phyloP scores from a whole-genome alignment of 148 eudicot genomes.

The Vaccinium corymbosum region DNA sequence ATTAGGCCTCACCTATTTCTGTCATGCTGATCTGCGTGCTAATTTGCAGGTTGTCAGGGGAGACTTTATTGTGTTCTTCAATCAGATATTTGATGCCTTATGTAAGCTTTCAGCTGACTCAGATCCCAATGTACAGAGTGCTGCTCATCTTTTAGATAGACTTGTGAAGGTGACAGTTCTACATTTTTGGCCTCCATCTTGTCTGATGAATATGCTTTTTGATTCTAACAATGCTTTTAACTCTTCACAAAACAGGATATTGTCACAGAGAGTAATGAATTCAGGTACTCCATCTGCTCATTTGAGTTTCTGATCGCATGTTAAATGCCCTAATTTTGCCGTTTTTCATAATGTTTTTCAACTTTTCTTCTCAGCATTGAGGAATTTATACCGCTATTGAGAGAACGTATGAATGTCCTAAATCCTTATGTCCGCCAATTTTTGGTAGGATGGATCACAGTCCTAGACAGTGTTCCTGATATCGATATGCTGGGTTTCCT shows the following conservation, averaged over 20 bases:
- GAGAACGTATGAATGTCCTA: conserved; percentile 96
- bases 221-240: conserved; percentile 20
- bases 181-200: background rate
- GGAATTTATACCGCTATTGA: conserved; percentile 95
- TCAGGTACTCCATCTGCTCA: conserved; percentile 56
- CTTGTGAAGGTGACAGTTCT: conserved; percentile 78
- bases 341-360: conserved; percentile 14
- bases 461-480: conserved; percentile 95
- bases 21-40: conserved; percentile 23
- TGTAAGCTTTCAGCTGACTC: conserved; percentile 97
- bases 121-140: conserved; percentile 96
- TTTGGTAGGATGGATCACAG: conserved; percentile 99
- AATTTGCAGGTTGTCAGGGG: conserved; percentile 95
- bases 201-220: background rate
- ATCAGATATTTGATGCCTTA: conserved; percentile 89
- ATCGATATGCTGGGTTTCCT: conserved; percentile 99
- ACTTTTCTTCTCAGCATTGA: conserved; percentile 62
- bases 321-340: background rate
- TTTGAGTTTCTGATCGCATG: background rate
- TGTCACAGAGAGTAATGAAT: conserved; percentile 94
- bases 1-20: background rate
- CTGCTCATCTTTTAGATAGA: conserved; percentile 97
- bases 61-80: conserved; percentile 89
- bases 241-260: conserved; percentile 62
- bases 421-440: conserved; percentile 97